These are phyloP conservation scores for Hirsutella rhossiliensis DNA, from an alignment of 2,329 filamentous ascomycete genomes.

Conservation along the genomic window DNA sequence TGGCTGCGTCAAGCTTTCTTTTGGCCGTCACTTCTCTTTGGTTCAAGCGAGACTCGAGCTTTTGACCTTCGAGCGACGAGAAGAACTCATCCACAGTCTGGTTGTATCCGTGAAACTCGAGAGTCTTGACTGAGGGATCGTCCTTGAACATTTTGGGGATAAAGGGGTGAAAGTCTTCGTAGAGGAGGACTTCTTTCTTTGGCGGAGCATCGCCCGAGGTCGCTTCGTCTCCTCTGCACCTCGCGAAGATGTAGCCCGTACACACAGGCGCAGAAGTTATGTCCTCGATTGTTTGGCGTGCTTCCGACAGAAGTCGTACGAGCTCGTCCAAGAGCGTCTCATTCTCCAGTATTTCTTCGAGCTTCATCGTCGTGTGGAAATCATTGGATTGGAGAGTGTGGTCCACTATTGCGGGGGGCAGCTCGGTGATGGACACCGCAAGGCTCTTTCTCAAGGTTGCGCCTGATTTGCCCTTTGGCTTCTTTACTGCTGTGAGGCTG, in stretches of 20 bases:
- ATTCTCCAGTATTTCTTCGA: constrained; percentile 57
- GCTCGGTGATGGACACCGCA: constrained; percentile 74
- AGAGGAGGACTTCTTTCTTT: constrained; percentile 47
- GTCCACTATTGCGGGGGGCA: constrained; percentile 78
- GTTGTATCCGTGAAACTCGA: constrained; percentile 80
- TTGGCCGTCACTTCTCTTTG: constrained; percentile 75
- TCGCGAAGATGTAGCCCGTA: constrained; percentile 84
- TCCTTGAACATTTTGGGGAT: constrained; percentile 66
- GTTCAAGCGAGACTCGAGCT: constrained; percentile 68
- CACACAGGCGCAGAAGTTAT: constrained; percentile 54
- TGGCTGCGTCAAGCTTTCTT: constrained; percentile 74
- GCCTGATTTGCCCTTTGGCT: constrained; percentile 59
- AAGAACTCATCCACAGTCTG: constrained; percentile 94
- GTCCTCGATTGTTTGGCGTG: constrained; percentile 54
- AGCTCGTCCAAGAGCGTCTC: constrained; percentile 54
- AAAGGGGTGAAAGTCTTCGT: constrained; percentile 95
- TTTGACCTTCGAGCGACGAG: constrained; percentile 90
- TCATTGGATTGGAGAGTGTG: constrained; percentile 61
- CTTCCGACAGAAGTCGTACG: constrained; percentile 56
- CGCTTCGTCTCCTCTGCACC: constrained; percentile 27
- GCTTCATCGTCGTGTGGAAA: constrained; percentile 57
- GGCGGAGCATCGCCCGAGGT: constrained; percentile 20
- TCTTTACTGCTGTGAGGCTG: constrained; percentile 38
- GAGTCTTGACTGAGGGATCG: constrained; percentile 51
- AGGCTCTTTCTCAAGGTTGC: constrained; percentile 71